Percentiles rank a stretch among this genome's conserved stretches.
Conservation (phyloP, 208 protist genomes). For the Acanthamoeba sp. region DNA sequence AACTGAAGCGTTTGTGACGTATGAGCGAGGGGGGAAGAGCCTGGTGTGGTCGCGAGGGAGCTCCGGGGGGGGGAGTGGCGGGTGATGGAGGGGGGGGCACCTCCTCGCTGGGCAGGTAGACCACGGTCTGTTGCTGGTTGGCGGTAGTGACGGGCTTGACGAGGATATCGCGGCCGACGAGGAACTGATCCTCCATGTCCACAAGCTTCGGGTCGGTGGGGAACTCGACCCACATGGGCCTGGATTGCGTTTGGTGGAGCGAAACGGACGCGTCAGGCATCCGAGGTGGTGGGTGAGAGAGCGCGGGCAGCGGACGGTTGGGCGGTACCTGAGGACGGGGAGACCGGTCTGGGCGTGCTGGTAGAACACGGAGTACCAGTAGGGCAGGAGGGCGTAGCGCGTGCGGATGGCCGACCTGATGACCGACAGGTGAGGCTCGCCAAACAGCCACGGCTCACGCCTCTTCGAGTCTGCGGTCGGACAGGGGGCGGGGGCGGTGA, state of each 20-base stretch:
- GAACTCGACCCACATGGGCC: conserved; percentile 96
- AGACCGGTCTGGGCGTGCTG: conserved; percentile 90
- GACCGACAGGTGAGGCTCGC: conserved; percentile 75
- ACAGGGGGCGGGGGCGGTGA: too few relatives aligned
- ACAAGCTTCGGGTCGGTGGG: conserved; percentile 90
- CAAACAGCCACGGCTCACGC: conserved; percentile 98
- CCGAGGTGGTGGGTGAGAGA: not conserved
- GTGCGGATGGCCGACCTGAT: conserved; percentile 83
- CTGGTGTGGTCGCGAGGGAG: too few relatives aligned
- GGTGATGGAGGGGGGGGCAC: conserved; percentile 90
- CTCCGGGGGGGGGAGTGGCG: too few relatives aligned
- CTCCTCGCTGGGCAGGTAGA: conserved; percentile 92
- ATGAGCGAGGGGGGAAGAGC: not conserved
- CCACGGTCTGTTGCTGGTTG: conserved; percentile 83
- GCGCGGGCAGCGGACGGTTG: not conserved
- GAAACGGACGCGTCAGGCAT: conserved; percentile 77
- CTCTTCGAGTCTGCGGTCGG: conserved; percentile 93
- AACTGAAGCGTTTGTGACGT: not conserved
- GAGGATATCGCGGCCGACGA: conserved; percentile 94
- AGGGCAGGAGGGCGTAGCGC: conserved; percentile 96
- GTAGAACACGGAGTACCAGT: conserved; percentile 97
- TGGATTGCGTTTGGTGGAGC: too few relatives aligned
- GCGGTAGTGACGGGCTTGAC: conserved; percentile 92
- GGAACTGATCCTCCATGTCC: conserved; percentile 92
- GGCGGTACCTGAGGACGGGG: conserved; percentile 91